Percentiles rank a stretch among this genome's conserved stretches.
These are phyloP conservation scores for Suhomyces yuchorum DNA, from an alignment of 1,139 yeast genomes.

Conservation along the genomic window DNA sequence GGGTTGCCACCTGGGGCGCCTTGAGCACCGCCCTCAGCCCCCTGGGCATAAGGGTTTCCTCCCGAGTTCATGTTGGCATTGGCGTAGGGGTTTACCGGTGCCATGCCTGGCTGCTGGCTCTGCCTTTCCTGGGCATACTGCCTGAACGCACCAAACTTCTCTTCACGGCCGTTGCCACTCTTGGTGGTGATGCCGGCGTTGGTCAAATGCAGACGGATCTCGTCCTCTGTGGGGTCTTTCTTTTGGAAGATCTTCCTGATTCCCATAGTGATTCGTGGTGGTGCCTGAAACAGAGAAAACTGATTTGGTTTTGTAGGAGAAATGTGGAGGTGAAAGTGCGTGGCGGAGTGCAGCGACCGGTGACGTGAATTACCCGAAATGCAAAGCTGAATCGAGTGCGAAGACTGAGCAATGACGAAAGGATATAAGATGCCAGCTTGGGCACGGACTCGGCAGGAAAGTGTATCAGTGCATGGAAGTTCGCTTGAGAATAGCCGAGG, in stretches of 20 bases:
- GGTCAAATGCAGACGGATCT: constrained; percentile 52
- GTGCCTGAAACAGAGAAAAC: background rate
- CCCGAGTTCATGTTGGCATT: constrained; percentile 20
- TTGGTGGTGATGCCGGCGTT: constrained; percentile 57
- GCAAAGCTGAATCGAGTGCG: background rate
- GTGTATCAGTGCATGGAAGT: too few relatives aligned
- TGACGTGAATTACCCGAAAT: background rate
- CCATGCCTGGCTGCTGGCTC: constrained; percentile 44
- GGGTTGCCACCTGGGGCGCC: background rate
- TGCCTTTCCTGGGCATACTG: constrained; percentile 57
- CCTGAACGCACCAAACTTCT: constrained; percentile 67
- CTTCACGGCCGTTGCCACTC: constrained; percentile 39
- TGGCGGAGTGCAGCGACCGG: constrained; percentile 2
- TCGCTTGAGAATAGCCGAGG: too few relatives aligned
- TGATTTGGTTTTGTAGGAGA: background rate
- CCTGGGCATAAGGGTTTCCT: constrained; percentile 9
- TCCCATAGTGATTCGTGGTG: constrained; percentile 34
- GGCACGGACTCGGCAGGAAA: too few relatives aligned
- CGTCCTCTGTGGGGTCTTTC: constrained; percentile 63
- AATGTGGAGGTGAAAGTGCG: constrained; percentile 1
- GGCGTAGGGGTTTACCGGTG: constrained; percentile 50
- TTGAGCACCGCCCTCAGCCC: background rate
- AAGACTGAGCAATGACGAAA: background rate
- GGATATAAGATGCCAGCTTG: too few relatives aligned
- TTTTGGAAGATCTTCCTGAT: constrained; percentile 57